Evolutionary conservation across 805 yeast genomes (phyloP), one percentile per base, ranked within the genome.

Genomic region (Starmera pachycereana): DNA sequence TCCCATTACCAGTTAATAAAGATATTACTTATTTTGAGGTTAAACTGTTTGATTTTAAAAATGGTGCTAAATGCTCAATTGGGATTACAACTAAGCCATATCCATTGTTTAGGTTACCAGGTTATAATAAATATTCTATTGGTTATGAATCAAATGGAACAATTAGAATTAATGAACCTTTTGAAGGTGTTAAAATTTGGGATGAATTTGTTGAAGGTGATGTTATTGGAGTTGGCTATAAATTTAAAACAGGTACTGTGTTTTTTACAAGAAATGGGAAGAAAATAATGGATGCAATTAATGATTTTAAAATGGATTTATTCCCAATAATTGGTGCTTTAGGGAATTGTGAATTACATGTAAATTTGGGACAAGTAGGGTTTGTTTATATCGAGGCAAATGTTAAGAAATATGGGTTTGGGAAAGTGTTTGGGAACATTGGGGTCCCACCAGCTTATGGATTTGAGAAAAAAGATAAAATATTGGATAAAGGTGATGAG

Each of bases 231-330:
- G 77, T 89, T 32, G 98, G 98, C 0, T 83, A 85, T 54, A 70
- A 89, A 41, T 80, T 82, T 14, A 69, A 86, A 40, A 67, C 84
- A 3, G 95, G 96, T 0, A 76, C 95, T 0, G 69, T 92, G 0
- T 90, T 92, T 54, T 90, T 89, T 65, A 92, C 98, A 0, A 74
- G 95, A 48, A 92, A 92, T 53, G 98, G 98, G 18, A 86, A 86
- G 58, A 86, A 84, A 52, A 64, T 90, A 32, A 69, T 78, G 49
- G 97, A 87, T 47, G 72, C 88, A 25, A 87, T 87, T 4, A 84
- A 88, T 14, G 84, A 79, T 49, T 62, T 79, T 27, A 78, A 75
- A 19, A 51, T 62, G 11, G 66, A 65, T 45, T 31, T 67, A 28
- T 67, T 61, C 47, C 60, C 68, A 6, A 60, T 65, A 6, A 41